Evolutionary conservation across 345 rosid genomes (phyloP), one percentile per base, ranked within the genome.

Genomic region (Kernera saxatilis): DNA sequence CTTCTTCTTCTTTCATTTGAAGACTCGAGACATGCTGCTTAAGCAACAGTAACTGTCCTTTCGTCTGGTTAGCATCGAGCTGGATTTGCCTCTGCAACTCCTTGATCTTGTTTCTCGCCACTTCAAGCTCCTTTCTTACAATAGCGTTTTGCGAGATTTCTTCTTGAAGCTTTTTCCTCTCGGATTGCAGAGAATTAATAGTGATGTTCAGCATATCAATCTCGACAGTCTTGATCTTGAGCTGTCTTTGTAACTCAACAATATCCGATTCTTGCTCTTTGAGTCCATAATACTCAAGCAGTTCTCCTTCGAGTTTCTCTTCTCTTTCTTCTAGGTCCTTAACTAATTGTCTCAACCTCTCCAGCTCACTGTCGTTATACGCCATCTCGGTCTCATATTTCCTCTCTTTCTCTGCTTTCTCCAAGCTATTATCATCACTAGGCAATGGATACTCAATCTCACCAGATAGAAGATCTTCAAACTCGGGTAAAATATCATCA

Each of bases 51-150:
- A 94, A 78, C 69, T 91, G 99, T 41, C 95, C 95, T 80, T 88
- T 91, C 15, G 97, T 91, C 87, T 87, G 96, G 76, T 86, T 94
- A 61, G 97, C 88, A 59, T 91, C 93, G 15, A 91, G 90, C 80
- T 94, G 96, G 79, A 94, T 89, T 71, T 91, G 96, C 73, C 92
- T 88, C 77, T 94, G 97, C 66, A 91, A 76, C 76, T 89, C 97
- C 82, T 82, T 91, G 45, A 91, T 86, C 80, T 89, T 91, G 83
- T 78, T 84, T 76, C 92, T 84, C 3, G 99, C 92, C 35, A 32
- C 67, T 72, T 91, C 96, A 64, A 94, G 85, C 79, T 91, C 97
- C 76, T 87, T 88, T 78, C 65, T 89, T 39, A 74, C 77, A 10
- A 77, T 68, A 73, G 70, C 81, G 61, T 85, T 85, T 37, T 72